These are phyloP conservation scores for Metrosideros polymorpha DNA, from an alignment of 441 rosid genomes.

Conservation along the genomic window DNA sequence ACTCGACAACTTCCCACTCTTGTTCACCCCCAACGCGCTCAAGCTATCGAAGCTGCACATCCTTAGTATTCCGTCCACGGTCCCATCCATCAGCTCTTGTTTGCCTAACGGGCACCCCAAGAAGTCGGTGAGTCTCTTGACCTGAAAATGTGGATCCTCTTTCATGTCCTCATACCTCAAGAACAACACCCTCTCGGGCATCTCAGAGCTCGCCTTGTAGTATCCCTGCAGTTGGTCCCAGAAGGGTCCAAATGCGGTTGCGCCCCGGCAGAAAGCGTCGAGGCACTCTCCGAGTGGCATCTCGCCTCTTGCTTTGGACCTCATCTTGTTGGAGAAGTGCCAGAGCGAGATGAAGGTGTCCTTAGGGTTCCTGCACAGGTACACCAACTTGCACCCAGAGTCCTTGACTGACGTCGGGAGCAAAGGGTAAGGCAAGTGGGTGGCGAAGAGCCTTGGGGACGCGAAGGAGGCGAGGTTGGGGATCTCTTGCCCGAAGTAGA, in stretches of 20 bases:
- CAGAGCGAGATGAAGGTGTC: not conserved
- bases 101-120: constrained; percentile 14
- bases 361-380: not conserved
- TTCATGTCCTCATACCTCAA: constrained; percentile 16
- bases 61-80: constrained; percentile 1
- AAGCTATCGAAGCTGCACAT: constrained; percentile 18
- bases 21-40: constrained; percentile 22
- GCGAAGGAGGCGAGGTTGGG: not conserved
- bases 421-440: not conserved
- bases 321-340: not conserved
- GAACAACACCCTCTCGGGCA: constrained; percentile 12
- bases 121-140: constrained; percentile 13
- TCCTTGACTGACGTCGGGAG: not conserved
- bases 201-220: constrained; percentile 8
- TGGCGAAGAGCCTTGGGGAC: not conserved
- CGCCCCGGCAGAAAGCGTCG: constrained; percentile 11
- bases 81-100: constrained; percentile 9
- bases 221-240: constrained; percentile 2
- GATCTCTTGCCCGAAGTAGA: not conserved
- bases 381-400: not conserved
- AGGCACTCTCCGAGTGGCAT: constrained; percentile 2
- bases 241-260: constrained; percentile 1
- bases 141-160: not conserved
- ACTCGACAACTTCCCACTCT: not conserved
- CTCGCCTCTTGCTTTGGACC: not conserved